Percentiles rank a stretch among this genome's conserved stretches.
Conservation (phyloP, 2,329 filamentous ascomycete species). For the Parastagonospora avenae region DNA sequence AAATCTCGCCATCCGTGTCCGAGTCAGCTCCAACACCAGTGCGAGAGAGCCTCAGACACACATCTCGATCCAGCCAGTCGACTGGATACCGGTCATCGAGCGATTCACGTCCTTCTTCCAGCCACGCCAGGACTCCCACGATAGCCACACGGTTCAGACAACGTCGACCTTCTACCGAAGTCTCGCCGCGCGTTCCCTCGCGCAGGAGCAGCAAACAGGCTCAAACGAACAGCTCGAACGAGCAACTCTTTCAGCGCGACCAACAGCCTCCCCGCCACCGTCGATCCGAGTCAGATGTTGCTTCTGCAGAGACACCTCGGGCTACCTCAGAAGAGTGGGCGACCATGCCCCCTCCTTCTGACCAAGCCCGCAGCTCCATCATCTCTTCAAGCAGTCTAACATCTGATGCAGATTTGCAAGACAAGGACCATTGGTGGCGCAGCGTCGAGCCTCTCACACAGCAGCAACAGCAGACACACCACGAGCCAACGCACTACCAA, state of each 20-base stretch:
- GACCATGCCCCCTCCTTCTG: constrained; percentile 9
- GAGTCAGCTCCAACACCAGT: constrained; percentile 20
- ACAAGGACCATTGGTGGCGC: constrained; percentile 31
- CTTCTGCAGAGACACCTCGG: not conserved
- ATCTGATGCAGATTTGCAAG: constrained; percentile 23
- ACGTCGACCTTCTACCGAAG: constrained; percentile 14
- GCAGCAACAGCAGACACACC: not conserved
- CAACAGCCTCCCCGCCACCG: constrained; percentile 11
- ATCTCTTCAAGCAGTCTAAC: constrained; percentile 22
- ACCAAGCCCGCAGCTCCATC: constrained; percentile 13
- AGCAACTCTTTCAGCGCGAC: constrained; percentile 18
- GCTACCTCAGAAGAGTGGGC: constrained; percentile 21
- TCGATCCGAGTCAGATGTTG: constrained; percentile 11
- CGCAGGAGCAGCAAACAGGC: constrained; percentile 22
- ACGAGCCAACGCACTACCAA: not conserved
- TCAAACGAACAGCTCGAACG: constrained; percentile 14
- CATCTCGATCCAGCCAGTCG: constrained; percentile 11
- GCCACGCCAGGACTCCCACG: constrained; percentile 13
- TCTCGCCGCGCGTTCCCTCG: constrained; percentile 14
- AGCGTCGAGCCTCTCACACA: constrained; percentile 16
- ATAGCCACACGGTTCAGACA: constrained; percentile 4
- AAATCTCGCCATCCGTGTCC: constrained; percentile 11
- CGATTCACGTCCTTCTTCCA: constrained; percentile 19
- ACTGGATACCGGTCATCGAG: constrained; percentile 11
- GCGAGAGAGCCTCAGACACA: not conserved